These are phyloP conservation scores for Haplographium delicatum DNA, from an alignment of 495 filamentous ascomycete species.

Conservation along the genomic window DNA sequence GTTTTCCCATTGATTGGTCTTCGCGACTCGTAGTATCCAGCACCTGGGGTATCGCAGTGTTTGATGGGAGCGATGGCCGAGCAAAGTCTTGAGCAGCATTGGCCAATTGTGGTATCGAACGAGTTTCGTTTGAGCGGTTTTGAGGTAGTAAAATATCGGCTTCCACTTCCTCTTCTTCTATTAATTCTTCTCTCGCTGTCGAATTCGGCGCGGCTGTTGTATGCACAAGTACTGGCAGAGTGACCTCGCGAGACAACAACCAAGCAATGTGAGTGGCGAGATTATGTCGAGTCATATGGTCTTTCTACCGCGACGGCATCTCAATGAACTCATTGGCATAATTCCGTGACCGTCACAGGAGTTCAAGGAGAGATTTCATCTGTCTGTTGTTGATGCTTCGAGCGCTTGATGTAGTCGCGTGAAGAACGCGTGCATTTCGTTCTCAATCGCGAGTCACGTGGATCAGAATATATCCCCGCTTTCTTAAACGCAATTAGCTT, in stretches of 20 bases:
- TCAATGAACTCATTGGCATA: constrained; percentile 19
- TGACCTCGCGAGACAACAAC: constrained; percentile 45
- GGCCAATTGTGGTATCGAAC: constrained; percentile 9
- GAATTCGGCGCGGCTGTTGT: background rate
- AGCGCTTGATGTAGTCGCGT: background rate
- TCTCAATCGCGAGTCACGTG: background rate
- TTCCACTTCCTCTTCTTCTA: constrained; percentile 5
- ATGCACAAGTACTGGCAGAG: constrained; percentile 19
- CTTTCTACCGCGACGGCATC: constrained; percentile 7
- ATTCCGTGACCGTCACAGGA: background rate
- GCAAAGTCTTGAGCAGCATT: constrained; percentile 20
- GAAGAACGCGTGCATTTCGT: too few relatives aligned
- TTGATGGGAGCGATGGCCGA: constrained; percentile 20
- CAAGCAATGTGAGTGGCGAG: constrained; percentile 53
- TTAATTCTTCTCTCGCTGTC: background rate
- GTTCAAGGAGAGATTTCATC: background rate
- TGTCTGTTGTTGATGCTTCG: constrained; percentile 1
- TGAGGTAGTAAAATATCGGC: background rate
- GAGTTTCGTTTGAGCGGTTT: constrained; percentile 4
- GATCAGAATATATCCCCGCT: too few relatives aligned
- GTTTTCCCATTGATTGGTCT: constrained; percentile 49
- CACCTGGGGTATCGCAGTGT: constrained; percentile 3
- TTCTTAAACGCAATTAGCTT: too few relatives aligned
- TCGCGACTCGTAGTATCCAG: constrained; percentile 3
- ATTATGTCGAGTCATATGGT: constrained; percentile 62